Base-by-base conservation (phyloP, 306 rosid species). In the Cucurbita argyrosperma region DNA sequence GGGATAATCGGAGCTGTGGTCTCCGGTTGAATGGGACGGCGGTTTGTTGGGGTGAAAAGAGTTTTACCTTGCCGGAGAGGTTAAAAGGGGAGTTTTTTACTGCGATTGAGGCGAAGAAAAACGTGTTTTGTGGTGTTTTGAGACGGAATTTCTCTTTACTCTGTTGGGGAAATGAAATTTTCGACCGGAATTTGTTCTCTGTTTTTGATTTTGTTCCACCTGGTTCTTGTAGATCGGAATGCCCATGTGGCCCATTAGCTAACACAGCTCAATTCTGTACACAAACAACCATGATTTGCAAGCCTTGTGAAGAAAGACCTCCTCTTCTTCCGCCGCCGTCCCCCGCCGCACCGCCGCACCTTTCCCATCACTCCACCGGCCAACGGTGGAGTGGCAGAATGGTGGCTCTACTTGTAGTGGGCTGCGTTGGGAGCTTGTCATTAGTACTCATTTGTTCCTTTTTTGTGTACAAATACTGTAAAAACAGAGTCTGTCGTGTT, bases 361-460 rank as follows among this genome's bases (percentile, higher is more conserved):
- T 0, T 19, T 35, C 39, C 35, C 45, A 35, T 40, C 16, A 12
- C 21, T 21, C 76, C 26, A 4, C 78, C 14, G n/a, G 74, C 19
- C 74, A 61, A 69, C 75, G 70, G 40, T 88, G 90, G 96, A 87
- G 79, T 74, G 73, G 78, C 9, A 78, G 63, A 79, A 87, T 83
- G 90, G 89, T 94, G 76, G 90, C 90, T 46, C 85, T 86, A 75
- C 74, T 94, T 4, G 92, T 86, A 50, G 83, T 94, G 30, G 98
- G 98, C 4, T 89, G 94, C 40, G 90, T 90, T 19, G 98, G 98
- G 13, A 82, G 85, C 13, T 40, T 65, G 40, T 63, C 86, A 43
- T 82, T 88, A 58, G 52, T 88, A 42, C 65, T 84, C 40, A 84
- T 78, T 26, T 61, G 73, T 42, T 76, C 77, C 13, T 90, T 78